A percentile compares a stretch with the other conserved stretches of the same genome.
phyloP scores from a whole-genome alignment of 352 stramenopile genomes.

The Phytopythium cucurbitacearum region DNA sequence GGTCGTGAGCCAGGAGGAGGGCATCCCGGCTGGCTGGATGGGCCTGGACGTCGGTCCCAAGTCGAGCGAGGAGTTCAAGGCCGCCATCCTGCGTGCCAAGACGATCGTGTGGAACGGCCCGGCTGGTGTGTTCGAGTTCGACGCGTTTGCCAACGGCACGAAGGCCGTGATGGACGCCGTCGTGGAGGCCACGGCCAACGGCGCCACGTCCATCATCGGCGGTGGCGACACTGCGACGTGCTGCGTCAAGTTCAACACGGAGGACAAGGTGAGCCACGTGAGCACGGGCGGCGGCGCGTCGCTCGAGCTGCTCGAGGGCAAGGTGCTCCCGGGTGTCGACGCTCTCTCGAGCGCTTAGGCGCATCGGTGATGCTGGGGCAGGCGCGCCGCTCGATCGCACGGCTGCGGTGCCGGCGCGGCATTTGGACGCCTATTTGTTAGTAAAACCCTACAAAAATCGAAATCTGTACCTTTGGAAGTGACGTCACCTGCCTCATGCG shows the following conservation, averaged over 20 bases:
- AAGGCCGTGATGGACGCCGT: conserved; percentile 96
- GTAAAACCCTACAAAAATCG: no score
- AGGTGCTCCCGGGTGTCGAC: conserved; percentile 97
- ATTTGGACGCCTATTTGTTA: no score
- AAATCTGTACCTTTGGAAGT: no score
- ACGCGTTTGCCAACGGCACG: conserved; percentile 94
- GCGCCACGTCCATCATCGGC: conserved; percentile 97
- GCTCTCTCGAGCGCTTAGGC: conserved; percentile 80
- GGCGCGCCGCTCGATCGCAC: conserved; percentile 5
- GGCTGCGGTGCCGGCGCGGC: no score
- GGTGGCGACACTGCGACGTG: conserved; percentile 95
- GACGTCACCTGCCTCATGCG: no score
- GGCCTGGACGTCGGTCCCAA: conserved; percentile 98
- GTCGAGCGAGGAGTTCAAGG: conserved; percentile 74
- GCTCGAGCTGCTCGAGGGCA: conserved; percentile 97
- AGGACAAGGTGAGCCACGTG: conserved; percentile 89
- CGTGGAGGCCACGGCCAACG: conserved; percentile 91
- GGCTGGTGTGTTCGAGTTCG: conserved; percentile 99
- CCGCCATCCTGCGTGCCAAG: conserved; percentile 7
- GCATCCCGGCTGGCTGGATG: conserved; percentile 97
- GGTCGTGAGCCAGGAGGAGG: conserved; percentile 86
- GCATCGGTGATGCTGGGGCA: conserved; percentile 4
- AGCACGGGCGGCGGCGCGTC: conserved; percentile 94
- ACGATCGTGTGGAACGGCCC: conserved; percentile 98
- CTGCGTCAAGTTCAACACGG: conserved; percentile 86